Conservation (phyloP, 768 basidiomycete species). For the Butyriboletus loyo region DNA sequence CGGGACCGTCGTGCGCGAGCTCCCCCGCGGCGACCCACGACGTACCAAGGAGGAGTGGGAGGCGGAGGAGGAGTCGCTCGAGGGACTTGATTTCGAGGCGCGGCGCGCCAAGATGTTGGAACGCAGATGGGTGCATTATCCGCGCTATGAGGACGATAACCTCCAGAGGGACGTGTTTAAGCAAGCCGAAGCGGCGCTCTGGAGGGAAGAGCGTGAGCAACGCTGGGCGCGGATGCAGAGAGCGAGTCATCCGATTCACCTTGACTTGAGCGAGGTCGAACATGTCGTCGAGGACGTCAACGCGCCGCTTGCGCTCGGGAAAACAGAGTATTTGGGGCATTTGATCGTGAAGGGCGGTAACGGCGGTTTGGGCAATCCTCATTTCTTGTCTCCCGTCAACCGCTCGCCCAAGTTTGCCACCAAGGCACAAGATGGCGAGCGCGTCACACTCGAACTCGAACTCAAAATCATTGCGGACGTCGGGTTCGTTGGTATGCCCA, state of each 20-base stretch:
- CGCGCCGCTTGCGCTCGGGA: constrained; percentile 61
- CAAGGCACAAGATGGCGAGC: constrained; percentile 67
- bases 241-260: constrained; percentile 42
- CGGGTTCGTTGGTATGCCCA: constrained; percentile 95
- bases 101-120: constrained; percentile 59
- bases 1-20: constrained; percentile 84
- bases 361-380: constrained; percentile 88
- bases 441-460: constrained; percentile 80
- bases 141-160: constrained; percentile 60
- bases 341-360: constrained; percentile 73
- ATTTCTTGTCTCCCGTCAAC: constrained; percentile 64
- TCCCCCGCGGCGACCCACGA: constrained; percentile 63
- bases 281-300: constrained; percentile 31
- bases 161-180: constrained; percentile 61
- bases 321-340: constrained; percentile 52
- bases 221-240: constrained; percentile 46
- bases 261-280: constrained; percentile 61
- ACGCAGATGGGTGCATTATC: constrained; percentile 79
- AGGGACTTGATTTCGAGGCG: constrained; percentile 44
- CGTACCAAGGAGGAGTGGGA: constrained; percentile 70
- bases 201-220: constrained; percentile 59
- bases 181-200: constrained; percentile 62
- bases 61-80: constrained; percentile 59
- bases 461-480: constrained; percentile 93
- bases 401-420: constrained; percentile 88